Conservation (phyloP, 306 rosid genomes). For the Biancaea sappan region DNA sequence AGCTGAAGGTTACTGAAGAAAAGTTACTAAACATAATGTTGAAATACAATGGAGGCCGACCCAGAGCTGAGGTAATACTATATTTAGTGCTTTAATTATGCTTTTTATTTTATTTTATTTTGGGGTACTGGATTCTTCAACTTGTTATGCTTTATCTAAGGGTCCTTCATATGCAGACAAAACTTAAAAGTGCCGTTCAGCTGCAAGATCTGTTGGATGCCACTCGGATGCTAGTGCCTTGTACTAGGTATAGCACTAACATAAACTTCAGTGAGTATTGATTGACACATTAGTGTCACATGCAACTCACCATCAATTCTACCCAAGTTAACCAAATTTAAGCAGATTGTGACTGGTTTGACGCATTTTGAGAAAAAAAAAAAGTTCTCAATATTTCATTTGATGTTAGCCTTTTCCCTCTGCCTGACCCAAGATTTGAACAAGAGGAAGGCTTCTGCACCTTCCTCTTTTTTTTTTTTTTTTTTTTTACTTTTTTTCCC, state of each 20-base stretch:
- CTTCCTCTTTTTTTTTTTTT: neutral
- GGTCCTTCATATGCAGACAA: slow-evolving; percentile 64
- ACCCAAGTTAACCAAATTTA: slow-evolving; percentile 4
- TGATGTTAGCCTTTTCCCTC: neutral
- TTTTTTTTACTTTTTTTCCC: neutral
- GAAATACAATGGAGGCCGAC: slow-evolving; percentile 93
- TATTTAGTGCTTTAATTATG: slow-evolving; percentile 22
- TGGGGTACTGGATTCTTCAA: neutral
- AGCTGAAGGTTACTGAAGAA: slow-evolving; percentile 96
- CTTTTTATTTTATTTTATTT: neutral
- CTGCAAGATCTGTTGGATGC: slow-evolving; percentile 97
- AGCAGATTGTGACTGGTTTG: slow-evolving; percentile 1
- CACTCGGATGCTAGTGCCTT: slow-evolving; percentile 96
- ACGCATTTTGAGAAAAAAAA: neutral
- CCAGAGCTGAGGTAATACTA: slow-evolving; percentile 80
- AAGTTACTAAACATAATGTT: slow-evolving; percentile 86
- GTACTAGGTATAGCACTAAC: slow-evolving; percentile 63
- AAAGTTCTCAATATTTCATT: neutral
- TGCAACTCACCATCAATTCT: slow-evolving; percentile 2
- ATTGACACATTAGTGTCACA: slow-evolving; percentile 9
- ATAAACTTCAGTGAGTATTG: neutral
- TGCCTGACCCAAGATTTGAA: neutral
- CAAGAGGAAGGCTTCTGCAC: neutral
- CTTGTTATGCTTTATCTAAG: slow-evolving; percentile 33
- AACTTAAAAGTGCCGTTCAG: slow-evolving; percentile 91